Evolutionary conservation across 495 filamentous ascomycete species (phyloP), one percentile per base, ranked within the genome.

Genomic region (Astrocystis sublimbata): DNA sequence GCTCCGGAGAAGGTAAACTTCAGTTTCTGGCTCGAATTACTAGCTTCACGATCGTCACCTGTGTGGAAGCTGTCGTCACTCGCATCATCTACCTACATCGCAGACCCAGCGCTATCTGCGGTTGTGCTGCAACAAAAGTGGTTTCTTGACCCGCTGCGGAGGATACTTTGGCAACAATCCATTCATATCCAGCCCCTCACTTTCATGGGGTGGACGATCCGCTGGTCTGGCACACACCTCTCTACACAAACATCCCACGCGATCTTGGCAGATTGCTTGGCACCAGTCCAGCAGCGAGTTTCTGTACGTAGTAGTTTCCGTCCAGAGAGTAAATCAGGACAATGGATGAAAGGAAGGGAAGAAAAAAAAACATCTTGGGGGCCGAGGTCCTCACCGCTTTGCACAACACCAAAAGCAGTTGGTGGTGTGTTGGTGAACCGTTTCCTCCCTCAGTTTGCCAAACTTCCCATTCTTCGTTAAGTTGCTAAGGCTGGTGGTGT

Each of bases 101-200:
- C n/a, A 51, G 35, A 36, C 50, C 38, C 38, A 33, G 58, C 58
- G 58, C 58, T 61, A 52, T 53, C 58, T 36, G 58, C 58, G 47
- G 47, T 41, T 60, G 30, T 31, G 24, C 49, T 52, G 17, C 49
- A 52, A 52, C 30, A 35, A 35, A 36, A 52, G 49, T 35, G n/a
- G 28, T 52, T 23, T 36, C 43, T 57, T 33, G 58, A 61, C 58
- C 58, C 58, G 58, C 58, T 53, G 26, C 26, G n/a, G 33, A 6
- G 30, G 49, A 1, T 23, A 52, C 49, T 46, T 15, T 21, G 26
- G n/a, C n/a, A 10, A 24, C 58, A 15, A 38, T 9, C 17, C 10
- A 36, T 49, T 51, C 35, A 12, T 52, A n/a, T 51, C 5, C 35
- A 42, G 58, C 47, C 58, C 58, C 36, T 61, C 58, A 38, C 53